Base-by-base conservation (phyloP, 192 early-diverging fungal species). In the Entomortierella beljakovae region DNA sequence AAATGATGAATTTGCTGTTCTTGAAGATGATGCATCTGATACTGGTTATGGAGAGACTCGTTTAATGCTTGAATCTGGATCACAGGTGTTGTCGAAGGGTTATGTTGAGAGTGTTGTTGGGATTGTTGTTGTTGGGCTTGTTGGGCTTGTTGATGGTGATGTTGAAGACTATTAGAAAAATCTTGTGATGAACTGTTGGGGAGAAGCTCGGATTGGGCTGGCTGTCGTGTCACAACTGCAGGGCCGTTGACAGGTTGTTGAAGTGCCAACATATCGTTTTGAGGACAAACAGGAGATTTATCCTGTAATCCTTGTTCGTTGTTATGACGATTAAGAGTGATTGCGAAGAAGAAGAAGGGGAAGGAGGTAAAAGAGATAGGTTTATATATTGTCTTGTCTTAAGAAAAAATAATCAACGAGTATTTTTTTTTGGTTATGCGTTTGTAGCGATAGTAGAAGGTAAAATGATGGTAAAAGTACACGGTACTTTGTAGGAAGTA, bases 51-150 rank as follows among this genome's bases (percentile, higher is more conserved):
- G 28, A 61, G 32, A 9, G 65, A 56, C 20, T 68, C 66, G 52
- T 77, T 77, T 55, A 77, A 22, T 6, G 60, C 40, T 31, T 77
- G 73, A 69, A 77, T 68, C 18, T 77, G 73, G 58, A 77, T 77
- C 28, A 58, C 34, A 0, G 66, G 66, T 4, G 66, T 35, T 20
- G 28, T 20, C 50, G 20, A 43, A 53, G 61, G 51, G 32, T 52
- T 23, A 13, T 37, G 57, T 5, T 59, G 52, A 23, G 52, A 32
- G 9, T 54, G 50, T 22, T 29, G 58, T 34, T 52, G 37, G 29
- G 51, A 51, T 32, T 32, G 54, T 38, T 57, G 53, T 18, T 5
- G 23, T 64, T 64, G 61, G 26, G 35, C 38, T 18, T 58, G 56
- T 8, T n/a, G 23, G 6, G 16, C 10, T 43, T 59, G 61, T 59